phyloP scores from a whole-genome alignment of 257 asterid species.

The Ilex aquifolium region DNA sequence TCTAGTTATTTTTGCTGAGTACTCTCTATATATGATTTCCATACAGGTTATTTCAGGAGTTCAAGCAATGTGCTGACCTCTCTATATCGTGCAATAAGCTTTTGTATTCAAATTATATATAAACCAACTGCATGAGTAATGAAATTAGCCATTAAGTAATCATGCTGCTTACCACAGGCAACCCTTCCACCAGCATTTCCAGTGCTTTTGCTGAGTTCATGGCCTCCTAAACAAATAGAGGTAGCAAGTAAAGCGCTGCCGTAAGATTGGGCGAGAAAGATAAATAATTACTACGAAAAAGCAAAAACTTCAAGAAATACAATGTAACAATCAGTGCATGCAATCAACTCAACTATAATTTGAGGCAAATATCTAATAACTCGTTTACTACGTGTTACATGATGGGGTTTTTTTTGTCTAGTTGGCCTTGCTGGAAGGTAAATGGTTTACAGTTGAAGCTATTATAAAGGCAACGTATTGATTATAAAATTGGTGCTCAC shows the following conservation, averaged over 20 bases:
- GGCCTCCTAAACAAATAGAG: slow-evolving; percentile 65
- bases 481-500: slow-evolving; percentile 26
- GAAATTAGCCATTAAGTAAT: neutral
- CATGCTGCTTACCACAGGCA: slow-evolving; percentile 70
- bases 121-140: too few species aligned
- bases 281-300: neutral
- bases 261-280: neutral
- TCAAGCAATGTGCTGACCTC: too few species aligned
- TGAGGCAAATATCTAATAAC: neutral
- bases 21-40: too few species aligned
- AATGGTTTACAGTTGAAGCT: neutral
- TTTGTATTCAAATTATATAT: too few species aligned
- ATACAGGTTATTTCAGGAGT: too few species aligned
- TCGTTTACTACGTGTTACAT: neutral
- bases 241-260: neutral
- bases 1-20: too few species aligned
- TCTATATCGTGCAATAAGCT: too few species aligned
- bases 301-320: neutral
- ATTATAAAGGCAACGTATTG: too few species aligned
- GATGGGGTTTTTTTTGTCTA: neutral
- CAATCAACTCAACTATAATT: neutral
- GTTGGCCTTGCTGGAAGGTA: too few species aligned
- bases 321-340: neutral
- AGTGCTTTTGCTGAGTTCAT: slow-evolving; percentile 87
- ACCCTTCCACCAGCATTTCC: slow-evolving; percentile 99